Conservation (phyloP, 768 basidiomycete species). For the Russula sp. region DNA sequence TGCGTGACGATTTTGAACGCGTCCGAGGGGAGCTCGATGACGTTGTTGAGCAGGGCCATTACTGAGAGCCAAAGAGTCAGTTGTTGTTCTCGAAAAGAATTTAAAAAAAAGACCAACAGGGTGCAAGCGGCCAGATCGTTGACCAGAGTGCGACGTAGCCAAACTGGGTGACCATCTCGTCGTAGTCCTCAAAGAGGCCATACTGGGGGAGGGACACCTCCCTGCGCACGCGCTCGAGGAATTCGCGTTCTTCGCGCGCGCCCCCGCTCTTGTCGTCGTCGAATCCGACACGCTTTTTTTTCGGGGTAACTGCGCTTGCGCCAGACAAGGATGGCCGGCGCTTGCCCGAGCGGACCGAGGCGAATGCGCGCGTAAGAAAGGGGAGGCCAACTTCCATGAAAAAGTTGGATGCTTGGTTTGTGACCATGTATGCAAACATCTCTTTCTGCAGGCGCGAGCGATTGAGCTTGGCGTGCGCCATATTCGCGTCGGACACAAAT, state of each 20-base stretch:
- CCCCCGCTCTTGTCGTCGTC: conserved; percentile 58
- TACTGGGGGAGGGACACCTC: conserved; percentile 81
- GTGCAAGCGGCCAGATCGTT: conserved; percentile 89
- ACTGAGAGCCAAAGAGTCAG: conserved; percentile 30
- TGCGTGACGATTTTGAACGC: conserved; percentile 93
- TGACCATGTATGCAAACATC: conserved; percentile 90
- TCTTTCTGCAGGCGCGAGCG: conserved; percentile 75
- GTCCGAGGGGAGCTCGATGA: conserved; percentile 86
- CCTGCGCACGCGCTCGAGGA: conserved; percentile 69
- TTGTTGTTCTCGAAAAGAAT: not conserved
- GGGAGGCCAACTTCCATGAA: conserved; percentile 80
- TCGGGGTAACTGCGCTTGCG: conserved; percentile 25
- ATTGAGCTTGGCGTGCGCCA: conserved; percentile 53
- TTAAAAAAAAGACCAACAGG: conserved; percentile 40
- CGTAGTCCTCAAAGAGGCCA: conserved; percentile 80
- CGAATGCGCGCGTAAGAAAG: conserved; percentile 58
- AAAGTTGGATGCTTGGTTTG: conserved; percentile 76
- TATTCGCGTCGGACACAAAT: conserved; percentile 9
- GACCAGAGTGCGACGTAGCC: conserved; percentile 92
- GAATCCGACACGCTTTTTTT: conserved; percentile 67
- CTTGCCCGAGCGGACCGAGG: conserved; percentile 39
- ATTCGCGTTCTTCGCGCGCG: conserved; percentile 57
- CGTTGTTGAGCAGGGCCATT: conserved; percentile 88
- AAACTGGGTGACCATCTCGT: conserved; percentile 95
- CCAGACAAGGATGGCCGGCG: conserved; percentile 21